Base-by-base conservation (phyloP, 495 filamentous ascomycete genomes). In the Lasiosphaeria hispida region DNA sequence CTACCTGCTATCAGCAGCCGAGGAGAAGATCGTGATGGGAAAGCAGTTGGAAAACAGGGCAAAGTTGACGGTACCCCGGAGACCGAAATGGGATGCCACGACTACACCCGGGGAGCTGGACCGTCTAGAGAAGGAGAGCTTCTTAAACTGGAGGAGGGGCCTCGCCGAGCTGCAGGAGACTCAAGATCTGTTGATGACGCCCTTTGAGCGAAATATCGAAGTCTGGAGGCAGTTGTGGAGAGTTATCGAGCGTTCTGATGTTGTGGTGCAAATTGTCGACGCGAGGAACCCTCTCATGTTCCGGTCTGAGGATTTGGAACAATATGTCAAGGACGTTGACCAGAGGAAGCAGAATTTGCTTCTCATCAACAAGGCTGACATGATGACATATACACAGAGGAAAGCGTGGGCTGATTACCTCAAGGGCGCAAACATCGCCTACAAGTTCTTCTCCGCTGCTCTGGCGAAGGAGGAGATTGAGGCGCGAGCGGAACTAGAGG, bases 141-240 rank as follows among this genome's bases (percentile, higher is more conserved):
- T 99, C 58, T 71, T 97, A 58, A 80, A 90, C 40, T 99, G 95
- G 95, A 79, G 95, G 56, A 83, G 95, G 63, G 91, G 91, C 0
- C 70, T 99, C 48, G 95, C 95, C 5, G 91, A 96, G 63, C 76
- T 99, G 37, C 90, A 96, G 68, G 93, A 97, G 77, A 86, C 85
- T 59, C 81, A 97, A 42, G 95, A 97, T 71, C 76, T 99, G 53
- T 77, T 97, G 51, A 95, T 99, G 92, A 99, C 95, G 1, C 95
- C 95, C 0, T 99, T 99, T 65, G 95, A 99, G 80, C 82, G 94
- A 36, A 99, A 99, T 72, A 63, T 99, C 58, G 95, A 99, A 71
- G 92, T 99, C 48, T 99, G 95, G 95, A 84, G 95, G 68, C 95
- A 99, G 72, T 67, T 99, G 63, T 99, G 95, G 95, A 84, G 95